Conservation (phyloP, 1,139 yeast species). For the Kodamaea derodonti region DNA sequence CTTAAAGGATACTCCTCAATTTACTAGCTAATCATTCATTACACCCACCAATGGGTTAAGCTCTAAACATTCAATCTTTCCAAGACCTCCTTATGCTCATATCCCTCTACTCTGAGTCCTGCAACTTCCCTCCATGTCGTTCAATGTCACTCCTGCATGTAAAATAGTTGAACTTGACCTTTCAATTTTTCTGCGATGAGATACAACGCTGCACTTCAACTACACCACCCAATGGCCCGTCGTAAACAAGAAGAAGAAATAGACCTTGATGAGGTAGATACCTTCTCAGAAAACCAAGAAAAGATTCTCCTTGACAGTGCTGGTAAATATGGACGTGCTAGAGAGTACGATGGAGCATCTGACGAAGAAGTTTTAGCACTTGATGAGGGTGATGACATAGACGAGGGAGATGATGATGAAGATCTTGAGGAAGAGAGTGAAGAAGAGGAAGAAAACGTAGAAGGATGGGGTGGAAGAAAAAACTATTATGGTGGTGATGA, state of each 20-base stretch:
- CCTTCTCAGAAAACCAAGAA: conserved; percentile 64
- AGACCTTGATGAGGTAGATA: conserved; percentile 66
- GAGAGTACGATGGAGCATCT: conserved; percentile 35
- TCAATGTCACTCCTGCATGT: too few species aligned
- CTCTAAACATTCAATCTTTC: too few species aligned
- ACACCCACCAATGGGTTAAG: too few species aligned
- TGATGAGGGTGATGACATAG: conserved; percentile 21
- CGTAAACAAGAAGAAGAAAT: conserved; percentile 1
- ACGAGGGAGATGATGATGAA: conserved; percentile 30
- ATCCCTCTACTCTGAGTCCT: too few species aligned
- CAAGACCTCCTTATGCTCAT: too few species aligned
- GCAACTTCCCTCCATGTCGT: too few species aligned
- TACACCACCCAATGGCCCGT: conserved; percentile 1
- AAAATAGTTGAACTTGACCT: too few species aligned
- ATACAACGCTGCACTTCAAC: neutral
- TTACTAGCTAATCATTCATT: too few species aligned
- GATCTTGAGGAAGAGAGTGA: conserved; percentile 46
- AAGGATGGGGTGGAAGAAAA: conserved; percentile 78
- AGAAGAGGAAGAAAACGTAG: conserved; percentile 47
- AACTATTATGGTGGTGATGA: conserved; percentile 86
- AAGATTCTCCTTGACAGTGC: conserved; percentile 59
- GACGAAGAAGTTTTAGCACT: conserved; percentile 50
- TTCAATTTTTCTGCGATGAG: neutral
- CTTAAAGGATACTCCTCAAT: too few species aligned
- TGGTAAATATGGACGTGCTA: conserved; percentile 33